Conservation (phyloP, 345 rosid genomes). For the Brassica nigra region DNA sequence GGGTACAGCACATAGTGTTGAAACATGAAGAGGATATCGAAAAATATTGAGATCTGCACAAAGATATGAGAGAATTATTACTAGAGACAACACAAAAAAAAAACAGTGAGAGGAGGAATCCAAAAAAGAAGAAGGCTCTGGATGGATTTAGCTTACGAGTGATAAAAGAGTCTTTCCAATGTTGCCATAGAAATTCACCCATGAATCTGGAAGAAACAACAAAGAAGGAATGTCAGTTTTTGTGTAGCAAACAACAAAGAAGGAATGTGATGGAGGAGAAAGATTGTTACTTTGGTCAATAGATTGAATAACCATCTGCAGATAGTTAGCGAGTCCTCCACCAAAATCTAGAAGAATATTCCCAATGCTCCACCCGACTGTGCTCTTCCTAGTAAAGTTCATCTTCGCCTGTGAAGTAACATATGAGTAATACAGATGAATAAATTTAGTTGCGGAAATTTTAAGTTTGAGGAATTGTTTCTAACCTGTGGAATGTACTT, state of each 20-base stretch:
- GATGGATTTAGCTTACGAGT: constrained; percentile 50
- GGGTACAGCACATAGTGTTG: constrained; percentile 85
- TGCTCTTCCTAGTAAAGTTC: constrained; percentile 86
- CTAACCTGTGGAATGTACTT: constrained; percentile 91
- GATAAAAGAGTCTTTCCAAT: constrained; percentile 86
- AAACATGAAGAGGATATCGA: constrained; percentile 81
- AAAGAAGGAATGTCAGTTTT: not conserved
- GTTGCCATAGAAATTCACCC: constrained; percentile 96
- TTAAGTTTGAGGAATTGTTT: not conserved
- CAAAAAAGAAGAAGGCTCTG: not conserved
- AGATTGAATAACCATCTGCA: constrained; percentile 78
- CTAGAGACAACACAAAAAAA: not conserved
- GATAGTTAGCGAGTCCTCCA: constrained; percentile 72
- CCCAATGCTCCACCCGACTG: constrained; percentile 90
- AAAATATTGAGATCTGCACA: constrained; percentile 70
- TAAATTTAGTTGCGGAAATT: not conserved
- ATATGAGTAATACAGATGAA: not conserved
- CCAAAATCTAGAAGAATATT: constrained; percentile 80
- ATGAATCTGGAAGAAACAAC: constrained; percentile 60
- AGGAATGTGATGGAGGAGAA: constrained; percentile 10
- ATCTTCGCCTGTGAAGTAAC: constrained; percentile 60
- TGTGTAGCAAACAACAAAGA: constrained; percentile 14
- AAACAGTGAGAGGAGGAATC: not conserved
- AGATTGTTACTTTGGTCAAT: constrained; percentile 70
- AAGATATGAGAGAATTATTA: not conserved